Evolutionary conservation across 371 early-diverging fungal genomes (phyloP), one percentile per base, ranked within the genome.

Genomic region (Actinomortierella wolfii): DNA sequence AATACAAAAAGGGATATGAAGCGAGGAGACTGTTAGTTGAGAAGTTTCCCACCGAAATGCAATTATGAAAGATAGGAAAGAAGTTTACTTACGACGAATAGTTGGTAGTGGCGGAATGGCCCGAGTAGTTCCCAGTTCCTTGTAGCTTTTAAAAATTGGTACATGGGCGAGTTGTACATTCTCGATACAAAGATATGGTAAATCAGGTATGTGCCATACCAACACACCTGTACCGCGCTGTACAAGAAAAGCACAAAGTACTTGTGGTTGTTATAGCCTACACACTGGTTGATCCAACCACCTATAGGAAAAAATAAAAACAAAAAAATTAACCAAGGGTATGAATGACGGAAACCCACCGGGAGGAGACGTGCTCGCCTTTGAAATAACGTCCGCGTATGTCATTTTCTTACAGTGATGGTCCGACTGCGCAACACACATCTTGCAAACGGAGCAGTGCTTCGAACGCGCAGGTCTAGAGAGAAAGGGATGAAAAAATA

Each of bases 221-320:
- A 64, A 62, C 87, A 86, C 13, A 92, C 81, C 44, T 82, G 79
- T 6, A 79, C 75, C 11, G 87, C 73, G 4, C 81, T 81, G 56
- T 80, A 85, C 2, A 92, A 65, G 57, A 92, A 92, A 17, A 79
- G 53, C 44, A 91, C 79, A 53, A 92, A 92, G 61, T 85, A 89
- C 0, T 88, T 86, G 56, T 85, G 84, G 56, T 91, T 92, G 64
- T 82, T 81, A 53, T 86, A 82, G 4, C 92, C 92, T 7, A 92
- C 88, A 67, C 92, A 91, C 57, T 81, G 82, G 61, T 90, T 91
- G 55, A 92, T 79, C 92, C 92, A 92, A 0, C 85, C 83, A 42
- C 79, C 79, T 79, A 64, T 15, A 28, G n/a, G 23, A 34, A 51
- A 20, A 4, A 43, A 8, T 25, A 45, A 41, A 29, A 21, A 47